phyloP scores from a whole-genome alignment of 2,329 filamentous ascomycete species.

The Berkeleyomyces rouxiae region DNA sequence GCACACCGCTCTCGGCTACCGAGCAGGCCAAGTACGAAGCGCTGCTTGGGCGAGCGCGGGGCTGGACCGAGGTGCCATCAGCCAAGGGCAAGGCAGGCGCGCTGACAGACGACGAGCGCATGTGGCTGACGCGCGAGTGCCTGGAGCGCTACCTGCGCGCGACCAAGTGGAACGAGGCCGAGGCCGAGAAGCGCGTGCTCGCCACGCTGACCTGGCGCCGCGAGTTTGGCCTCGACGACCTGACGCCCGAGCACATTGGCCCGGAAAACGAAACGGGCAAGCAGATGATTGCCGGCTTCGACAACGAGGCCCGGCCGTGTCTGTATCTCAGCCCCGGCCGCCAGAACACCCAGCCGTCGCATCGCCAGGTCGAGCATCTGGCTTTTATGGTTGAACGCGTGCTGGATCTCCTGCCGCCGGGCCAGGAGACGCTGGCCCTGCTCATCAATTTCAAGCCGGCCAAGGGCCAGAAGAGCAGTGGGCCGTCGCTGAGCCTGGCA shows the following conservation, averaged over 20 bases:
- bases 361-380: conserved; percentile 79
- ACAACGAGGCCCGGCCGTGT: conserved; percentile 71
- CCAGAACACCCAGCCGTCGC: conserved; percentile 80
- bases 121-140: conserved; percentile 87
- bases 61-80: conserved; percentile 29
- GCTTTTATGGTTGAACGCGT: conserved; percentile 91
- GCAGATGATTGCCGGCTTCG: conserved; percentile 76
- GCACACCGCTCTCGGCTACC: conserved; percentile 50
- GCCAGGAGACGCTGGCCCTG: conserved; percentile 72
- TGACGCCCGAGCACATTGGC: conserved; percentile 75
- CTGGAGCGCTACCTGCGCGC: conserved; percentile 84
- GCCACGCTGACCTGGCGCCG: conserved; percentile 75
- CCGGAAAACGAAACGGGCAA: conserved; percentile 95
- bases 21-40: conserved; percentile 69
- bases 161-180: conserved; percentile 69
- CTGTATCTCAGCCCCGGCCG: conserved; percentile 77
- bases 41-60: conserved; percentile 52
- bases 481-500: conserved; percentile 57
- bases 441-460: conserved; percentile 83
- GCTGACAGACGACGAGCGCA: conserved; percentile 61
- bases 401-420: conserved; percentile 71
- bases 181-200: conserved; percentile 64
- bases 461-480: conserved; percentile 54
- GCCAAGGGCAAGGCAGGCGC: conserved; percentile 42
- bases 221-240: conserved; percentile 67